A percentile compares a stretch with the other conserved stretches of the same genome.
phyloP scores from a whole-genome alignment of 1,284 basidiomycete genomes.

The Trichosporon coremiiforme region DNA sequence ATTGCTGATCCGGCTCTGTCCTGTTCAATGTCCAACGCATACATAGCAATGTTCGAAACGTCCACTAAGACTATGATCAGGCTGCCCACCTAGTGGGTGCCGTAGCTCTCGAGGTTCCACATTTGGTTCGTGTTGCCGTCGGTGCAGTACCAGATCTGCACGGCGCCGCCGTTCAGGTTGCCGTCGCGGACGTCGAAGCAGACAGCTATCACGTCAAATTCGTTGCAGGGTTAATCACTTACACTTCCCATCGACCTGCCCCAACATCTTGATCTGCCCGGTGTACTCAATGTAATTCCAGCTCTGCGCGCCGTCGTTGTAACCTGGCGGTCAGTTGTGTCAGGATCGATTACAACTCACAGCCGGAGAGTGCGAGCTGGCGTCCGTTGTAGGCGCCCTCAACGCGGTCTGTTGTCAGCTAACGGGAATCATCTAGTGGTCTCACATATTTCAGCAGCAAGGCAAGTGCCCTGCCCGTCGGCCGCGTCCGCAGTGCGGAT shows the following conservation, averaged over 20 bases:
- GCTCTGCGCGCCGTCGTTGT: constrained; percentile 23
- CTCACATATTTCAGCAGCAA: constrained; percentile 24
- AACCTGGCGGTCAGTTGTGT: background rate
- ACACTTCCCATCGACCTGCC: constrained; percentile 14
- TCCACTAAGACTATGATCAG: background rate
- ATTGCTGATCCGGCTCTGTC: too few relatives aligned
- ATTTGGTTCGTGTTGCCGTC: constrained; percentile 23
- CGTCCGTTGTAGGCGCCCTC: constrained; percentile 13
- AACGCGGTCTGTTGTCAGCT: constrained; percentile 16
- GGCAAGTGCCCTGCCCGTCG: constrained; percentile 5
- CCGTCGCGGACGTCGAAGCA: constrained; percentile 25
- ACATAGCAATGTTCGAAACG: background rate
- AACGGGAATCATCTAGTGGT: background rate
- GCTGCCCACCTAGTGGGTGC: background rate
- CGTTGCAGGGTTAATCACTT: background rate
- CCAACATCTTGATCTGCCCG: constrained; percentile 12
- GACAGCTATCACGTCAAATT: background rate
- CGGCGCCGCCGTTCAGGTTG: constrained; percentile 21
- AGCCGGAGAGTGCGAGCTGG: constrained; percentile 7
- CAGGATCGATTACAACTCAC: background rate
- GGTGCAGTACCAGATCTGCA: constrained; percentile 24
- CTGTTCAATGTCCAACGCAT: background rate
- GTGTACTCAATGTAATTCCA: background rate
- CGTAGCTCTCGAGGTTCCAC: constrained; percentile 14
- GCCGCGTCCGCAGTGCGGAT: constrained; percentile 14